Evolutionary conservation across 805 yeast genomes (phyloP), one percentile per base, ranked within the genome.

Genomic region (Soucietia sequanensis): DNA sequence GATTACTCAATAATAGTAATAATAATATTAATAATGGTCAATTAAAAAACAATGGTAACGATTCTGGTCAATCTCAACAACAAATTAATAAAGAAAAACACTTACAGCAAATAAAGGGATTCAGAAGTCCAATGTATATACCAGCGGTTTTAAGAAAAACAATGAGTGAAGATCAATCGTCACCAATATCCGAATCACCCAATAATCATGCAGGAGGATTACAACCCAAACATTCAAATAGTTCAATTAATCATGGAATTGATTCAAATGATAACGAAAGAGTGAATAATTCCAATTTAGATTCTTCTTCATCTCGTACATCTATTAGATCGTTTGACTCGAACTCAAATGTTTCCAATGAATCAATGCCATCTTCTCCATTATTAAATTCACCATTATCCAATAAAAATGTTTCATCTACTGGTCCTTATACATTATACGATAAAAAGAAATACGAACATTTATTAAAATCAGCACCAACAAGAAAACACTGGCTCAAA

Each of bases 81-180:
- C 24, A 43, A 9, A 18, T 45, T 12, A 23, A 42, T 8, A 29
- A 11, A 27, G 31, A 30, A 34, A 49, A 58, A 30, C 65, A 65
- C 39, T 56, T 82, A 15, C 83, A 80, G 54, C 95, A 88, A 50
- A 78, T 89, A 42, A 78, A 80, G 38, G 83, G 82, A 30, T 90
- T 88, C 43, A 77, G 88, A 56, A 83, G 86, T 50, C 96, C 97
- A 7, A 66, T 90, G 66, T 90, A 88, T 51, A 71, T 84, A 0
- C 98, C 98, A 0, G 96, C 96, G 0, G 98, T 90, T 8, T 67
- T 90, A 34, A 49, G 74, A 18, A 73, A 46, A 86, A 46, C 70
- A 38, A 24, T 42, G 9, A 50, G 34, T 10, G 28, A 30, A 9
- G 27, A 23, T 14, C 30, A 22, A 25, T 16, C 24, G 4, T 12